Conservation (phyloP, 306 rosid species). For the Dryas drummondii region DNA sequence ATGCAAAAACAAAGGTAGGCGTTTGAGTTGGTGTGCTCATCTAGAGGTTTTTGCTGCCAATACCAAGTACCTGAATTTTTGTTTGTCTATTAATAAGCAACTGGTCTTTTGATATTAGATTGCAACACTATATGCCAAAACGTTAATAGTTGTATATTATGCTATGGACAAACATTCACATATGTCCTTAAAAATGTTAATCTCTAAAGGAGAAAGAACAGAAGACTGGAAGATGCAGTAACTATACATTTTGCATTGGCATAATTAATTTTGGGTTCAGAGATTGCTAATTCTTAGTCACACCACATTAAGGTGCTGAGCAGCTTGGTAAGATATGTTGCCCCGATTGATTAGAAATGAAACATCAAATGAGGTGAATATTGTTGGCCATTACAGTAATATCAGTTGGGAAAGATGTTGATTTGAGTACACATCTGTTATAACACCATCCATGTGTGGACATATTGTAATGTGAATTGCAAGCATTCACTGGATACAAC, state of each 20-base stretch:
- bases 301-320: not conserved
- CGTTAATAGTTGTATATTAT: not conserved
- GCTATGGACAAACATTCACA: no score
- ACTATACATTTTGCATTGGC: no score
- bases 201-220: no score
- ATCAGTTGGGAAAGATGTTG: not conserved
- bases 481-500: not conserved
- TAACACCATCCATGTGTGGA: not conserved
- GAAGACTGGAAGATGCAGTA: no score
- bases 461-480: not conserved
- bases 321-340: not conserved
- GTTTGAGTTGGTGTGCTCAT: not conserved
- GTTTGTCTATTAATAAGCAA: not conserved
- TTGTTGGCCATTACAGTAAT: not conserved
- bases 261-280: no score
- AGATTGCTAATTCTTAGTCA: no score
- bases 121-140: no score
- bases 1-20: constrained; percentile 76
- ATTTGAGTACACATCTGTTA: not conserved
- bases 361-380: not conserved
- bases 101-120: not conserved
- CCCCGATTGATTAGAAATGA: not conserved
- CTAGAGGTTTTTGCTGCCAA: not conserved
- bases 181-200: no score
- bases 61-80: not conserved